Percentiles rank a stretch among this genome's conserved stretches.
phyloP scores from a whole-genome alignment of 495 filamentous ascomycete species.

The Penicillium coprophilum region DNA sequence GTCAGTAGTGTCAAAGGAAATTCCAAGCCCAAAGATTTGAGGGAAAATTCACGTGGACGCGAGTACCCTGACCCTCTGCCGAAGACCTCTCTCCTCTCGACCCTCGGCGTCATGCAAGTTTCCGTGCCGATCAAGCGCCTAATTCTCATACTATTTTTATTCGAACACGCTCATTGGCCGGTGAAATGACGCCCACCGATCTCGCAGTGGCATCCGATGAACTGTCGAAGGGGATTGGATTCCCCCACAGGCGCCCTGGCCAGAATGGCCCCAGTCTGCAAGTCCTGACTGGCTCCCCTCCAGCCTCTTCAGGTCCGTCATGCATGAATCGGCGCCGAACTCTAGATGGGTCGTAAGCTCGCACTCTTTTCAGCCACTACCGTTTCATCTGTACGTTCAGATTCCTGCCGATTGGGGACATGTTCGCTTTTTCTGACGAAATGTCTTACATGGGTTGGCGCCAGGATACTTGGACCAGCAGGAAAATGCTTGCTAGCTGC shows the following conservation, averaged over 20 bases:
- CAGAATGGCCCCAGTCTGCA: not conserved
- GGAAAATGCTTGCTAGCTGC: not conserved
- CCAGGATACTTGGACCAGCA: not conserved
- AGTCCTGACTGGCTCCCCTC: conserved; percentile 5
- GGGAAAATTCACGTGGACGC: not conserved
- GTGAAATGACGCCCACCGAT: not conserved
- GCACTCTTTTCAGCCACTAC: not conserved
- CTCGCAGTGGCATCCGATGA: conserved; percentile 1
- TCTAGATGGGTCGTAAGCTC: conserved; percentile 1
- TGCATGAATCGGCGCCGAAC: conserved; percentile 4
- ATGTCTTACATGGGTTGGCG: conserved; percentile 8
- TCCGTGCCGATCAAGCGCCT: conserved; percentile 10
- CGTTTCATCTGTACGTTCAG: conserved; percentile 8
- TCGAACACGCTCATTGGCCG: not conserved
- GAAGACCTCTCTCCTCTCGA: not conserved
- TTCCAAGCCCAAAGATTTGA: not conserved
- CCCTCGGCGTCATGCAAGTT: not conserved
- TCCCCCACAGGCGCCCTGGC: conserved; percentile 4
- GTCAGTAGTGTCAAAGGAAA: not conserved
- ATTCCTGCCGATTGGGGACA: conserved; percentile 11
- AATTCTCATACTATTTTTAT: conserved; percentile 2
- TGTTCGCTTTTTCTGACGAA: not conserved
- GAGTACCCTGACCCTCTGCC: not conserved
- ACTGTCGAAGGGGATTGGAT: not conserved
- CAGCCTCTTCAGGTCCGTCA: conserved; percentile 7